Conservation (phyloP, 495 filamentous ascomycete genomes). For the Achaetomiella virescens region DNA sequence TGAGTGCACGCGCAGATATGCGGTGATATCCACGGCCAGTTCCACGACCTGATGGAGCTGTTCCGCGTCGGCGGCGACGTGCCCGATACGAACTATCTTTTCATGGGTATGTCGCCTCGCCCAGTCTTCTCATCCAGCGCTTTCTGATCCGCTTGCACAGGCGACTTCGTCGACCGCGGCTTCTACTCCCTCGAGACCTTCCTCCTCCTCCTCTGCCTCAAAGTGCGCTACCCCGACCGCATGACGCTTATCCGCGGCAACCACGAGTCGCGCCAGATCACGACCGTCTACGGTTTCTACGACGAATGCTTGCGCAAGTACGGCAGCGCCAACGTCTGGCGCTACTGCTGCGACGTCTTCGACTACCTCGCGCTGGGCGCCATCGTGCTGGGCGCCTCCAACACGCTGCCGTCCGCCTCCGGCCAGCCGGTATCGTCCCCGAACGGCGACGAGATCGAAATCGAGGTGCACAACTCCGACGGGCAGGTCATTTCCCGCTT, state of each 20-base stretch:
- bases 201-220: constrained; percentile 87
- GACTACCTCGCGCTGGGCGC: constrained; percentile 95
- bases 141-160: constrained; percentile 27
- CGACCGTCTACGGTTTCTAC: constrained; percentile 97
- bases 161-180: constrained; percentile 95
- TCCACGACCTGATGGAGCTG: constrained; percentile 97
- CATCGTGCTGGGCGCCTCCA: constrained; percentile 83
- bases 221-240: constrained; percentile 95
- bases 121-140: neutral
- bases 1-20: constrained; percentile 58
- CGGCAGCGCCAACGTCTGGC: constrained; percentile 94
- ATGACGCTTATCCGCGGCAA: constrained; percentile 97
- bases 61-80: constrained; percentile 94
- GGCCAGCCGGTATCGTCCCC: constrained; percentile 40
- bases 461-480: constrained; percentile 80
- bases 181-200: constrained; percentile 98
- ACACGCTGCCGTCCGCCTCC: constrained; percentile 50
- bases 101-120: constrained; percentile 61
- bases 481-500: constrained; percentile 73
- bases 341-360: constrained; percentile 98
- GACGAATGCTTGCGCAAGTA: constrained; percentile 98
- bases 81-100: constrained; percentile 96
- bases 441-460: constrained; percentile 70
- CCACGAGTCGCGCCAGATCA: constrained; percentile 96
- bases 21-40: constrained; percentile 97